Percentiles rank a stretch among this genome's conserved stretches.
Conservation (phyloP, 306 rosid genomes). For the Vicia sativa region DNA sequence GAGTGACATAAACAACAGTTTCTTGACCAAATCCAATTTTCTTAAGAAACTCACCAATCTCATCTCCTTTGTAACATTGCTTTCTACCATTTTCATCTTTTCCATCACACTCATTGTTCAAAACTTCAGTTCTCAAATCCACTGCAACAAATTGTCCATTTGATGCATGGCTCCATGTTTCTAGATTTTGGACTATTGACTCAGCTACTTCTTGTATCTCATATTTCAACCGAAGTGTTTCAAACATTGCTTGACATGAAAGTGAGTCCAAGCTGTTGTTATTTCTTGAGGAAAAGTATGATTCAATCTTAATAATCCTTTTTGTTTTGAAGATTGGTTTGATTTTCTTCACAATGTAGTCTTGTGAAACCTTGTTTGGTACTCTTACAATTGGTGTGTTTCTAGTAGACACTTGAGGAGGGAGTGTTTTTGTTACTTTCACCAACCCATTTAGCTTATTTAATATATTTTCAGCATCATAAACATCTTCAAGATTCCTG, state of each 20-base stretch:
- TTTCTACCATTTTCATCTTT: conserved; percentile 31
- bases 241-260: conserved; percentile 51
- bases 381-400: conserved; percentile 37
- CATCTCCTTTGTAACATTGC: conserved; percentile 33
- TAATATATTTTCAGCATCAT: conserved; percentile 39
- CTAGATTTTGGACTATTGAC: conserved; percentile 37
- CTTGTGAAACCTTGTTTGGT: conserved; percentile 43
- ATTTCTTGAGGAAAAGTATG: conserved; percentile 44
- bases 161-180: conserved; percentile 31
- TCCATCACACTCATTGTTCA: conserved; percentile 5
- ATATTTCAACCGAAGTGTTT: conserved; percentile 35
- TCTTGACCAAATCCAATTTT: conserved; percentile 42
- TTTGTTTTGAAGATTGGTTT: conserved; percentile 44
- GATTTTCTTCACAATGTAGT: conserved; percentile 34
- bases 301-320: conserved; percentile 43
- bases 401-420: conserved; percentile 23
- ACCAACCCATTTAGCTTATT: conserved; percentile 39
- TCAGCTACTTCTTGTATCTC: conserved; percentile 36
- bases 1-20: conserved; percentile 46
- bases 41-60: conserved; percentile 46
- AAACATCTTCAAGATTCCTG: conserved; percentile 48
- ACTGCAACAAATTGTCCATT: conserved; percentile 41
- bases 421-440: conserved; percentile 39
- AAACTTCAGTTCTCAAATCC: conserved; percentile 33
- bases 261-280: conserved; percentile 27